Evolutionary conservation across 306 rosid genomes (phyloP), one percentile per base, ranked within the genome.

Genomic region (Medicago arabica): DNA sequence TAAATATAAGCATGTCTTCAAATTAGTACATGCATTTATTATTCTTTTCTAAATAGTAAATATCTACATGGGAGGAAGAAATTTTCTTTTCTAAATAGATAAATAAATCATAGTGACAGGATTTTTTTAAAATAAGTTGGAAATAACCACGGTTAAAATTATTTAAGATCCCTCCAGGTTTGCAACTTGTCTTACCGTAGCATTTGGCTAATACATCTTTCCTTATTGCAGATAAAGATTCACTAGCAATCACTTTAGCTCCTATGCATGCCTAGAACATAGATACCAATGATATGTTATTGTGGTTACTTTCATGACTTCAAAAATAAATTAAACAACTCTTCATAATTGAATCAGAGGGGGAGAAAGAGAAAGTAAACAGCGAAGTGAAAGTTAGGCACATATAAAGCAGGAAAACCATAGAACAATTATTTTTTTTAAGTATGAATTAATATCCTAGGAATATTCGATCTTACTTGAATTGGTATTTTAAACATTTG

Each of bases 401-500:
- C 31, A 57, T 34, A 77, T 62, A 80, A 54, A 67, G 74, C 31
- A 62, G 80, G 49, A 54, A 49, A 60, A 57, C 62, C n/a, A 19
- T 3, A 40, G n/a, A 8, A 44, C 3, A n/a, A 16, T 7, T 19
- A 0, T 43, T 6, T 1, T 43, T 6, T 71, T 6, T 23, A 12
- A 23, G 25, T 14, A 47, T 14, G 18, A 66, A 64, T 31, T 34
- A 55, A 54, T 17, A 76, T 17, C 47, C 75, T 67, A 80, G 61
- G 80, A 47, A 31, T 6, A 28, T 10, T 70, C 39, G 16, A 60
- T 73, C 86, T 83, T 81, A 91, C 97, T 78, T 93, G 98, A 80
- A 94, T 94, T 6, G 98, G 98, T 16, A 89, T 88, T 88, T 91
- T 94, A 85, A 94, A 94, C 98, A 94, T 94, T 69, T 94, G 98